Conservation (phyloP, 257 asterid genomes). For the Craterostigma plantagineum region DNA sequence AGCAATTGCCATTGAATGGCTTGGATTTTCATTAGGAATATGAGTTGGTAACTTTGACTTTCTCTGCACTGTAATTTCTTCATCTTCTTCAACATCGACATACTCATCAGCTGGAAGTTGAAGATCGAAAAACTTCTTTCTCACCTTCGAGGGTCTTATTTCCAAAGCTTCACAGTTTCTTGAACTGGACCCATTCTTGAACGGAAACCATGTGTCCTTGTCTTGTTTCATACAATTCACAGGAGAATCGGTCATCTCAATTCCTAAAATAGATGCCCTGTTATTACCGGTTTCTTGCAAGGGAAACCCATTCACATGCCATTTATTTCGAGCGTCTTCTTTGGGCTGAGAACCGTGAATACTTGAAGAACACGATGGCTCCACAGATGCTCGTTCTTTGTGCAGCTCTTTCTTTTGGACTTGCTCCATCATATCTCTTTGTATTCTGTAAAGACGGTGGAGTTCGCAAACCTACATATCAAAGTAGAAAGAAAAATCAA, state of each 20-base stretch:
- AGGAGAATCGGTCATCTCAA: conserved; percentile 34
- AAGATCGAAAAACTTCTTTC: conserved; percentile 73
- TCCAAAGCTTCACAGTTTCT: conserved; percentile 41
- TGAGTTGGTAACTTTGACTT: too few species aligned
- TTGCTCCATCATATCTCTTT: conserved; percentile 94
- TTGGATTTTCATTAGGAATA: too few species aligned
- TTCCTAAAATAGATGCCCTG: conserved; percentile 21
- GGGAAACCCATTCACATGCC: conserved; percentile 27
- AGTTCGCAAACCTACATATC: conserved; percentile 62
- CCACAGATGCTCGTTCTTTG: conserved; percentile 33
- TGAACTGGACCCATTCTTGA: conserved; percentile 28
- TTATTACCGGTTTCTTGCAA: conserved; percentile 29
- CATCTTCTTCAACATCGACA: conserved; percentile 50
- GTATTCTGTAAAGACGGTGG: conserved; percentile 77
- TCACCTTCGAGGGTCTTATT: conserved; percentile 56
- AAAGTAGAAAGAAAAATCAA: neutral
- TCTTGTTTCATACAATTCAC: conserved; percentile 33
- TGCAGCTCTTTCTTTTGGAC: conserved; percentile 28
- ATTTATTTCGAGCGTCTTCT: conserved; percentile 34
- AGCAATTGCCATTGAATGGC: too few species aligned
- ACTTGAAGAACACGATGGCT: conserved; percentile 72
- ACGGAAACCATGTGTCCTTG: conserved; percentile 17
- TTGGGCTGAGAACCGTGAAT: conserved; percentile 48
- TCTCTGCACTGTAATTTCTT: conserved; percentile 15
- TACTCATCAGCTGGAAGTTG: conserved; percentile 80